Evolutionary conservation across 805 yeast genomes (phyloP), one percentile per base, ranked within the genome.

Genomic region (Kluyveromyces dobzhanskii): DNA sequence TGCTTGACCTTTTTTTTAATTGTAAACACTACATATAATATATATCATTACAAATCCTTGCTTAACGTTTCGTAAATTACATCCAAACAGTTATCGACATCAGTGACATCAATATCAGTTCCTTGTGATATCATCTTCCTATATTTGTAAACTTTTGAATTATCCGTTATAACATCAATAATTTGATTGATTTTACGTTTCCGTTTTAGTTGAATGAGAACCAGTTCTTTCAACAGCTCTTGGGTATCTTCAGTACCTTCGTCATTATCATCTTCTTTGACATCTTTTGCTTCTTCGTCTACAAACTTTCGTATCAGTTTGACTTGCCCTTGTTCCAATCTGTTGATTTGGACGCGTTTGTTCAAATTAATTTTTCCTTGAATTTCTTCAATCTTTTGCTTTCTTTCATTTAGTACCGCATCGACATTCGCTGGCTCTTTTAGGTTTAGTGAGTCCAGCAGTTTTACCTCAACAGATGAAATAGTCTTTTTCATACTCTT

Each of bases 341-440:
- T 54, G 16, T 52, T 49, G 7, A 42, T 42, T 36, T 58, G 41
- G 18, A 43, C 52, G 9, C 37, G 44, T 43, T 57, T 62, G 36
- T 49, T 32, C 38, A 38, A 32, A 17, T 38, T 40, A 16, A 48
- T 26, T 14, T 46, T 47, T 7, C 16, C 37, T 23, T 35, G 41
- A 31, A 41, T 44, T 33, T 17, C 43, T 19, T 40, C 31, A 11
- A 54, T 35, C 13, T 47, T 49, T 30, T 40, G 40, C 40, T 35
- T 38, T 44, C 31, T 43, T 37, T 39, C 26, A 40, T 24, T 37
- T 46, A 44, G 92, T 31, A 84, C 65, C 11, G 88, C 81, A 2
- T 94, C 82, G 47, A 85, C 84, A 5, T 95, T 95, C 45, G 78
- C 76, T 16, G 67, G 70, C 55, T 86, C 94, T 48, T 74, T 82